phyloP scores from a whole-genome alignment of 2,329 filamentous ascomycete genomes.

The Trichoderma semiorbis region DNA sequence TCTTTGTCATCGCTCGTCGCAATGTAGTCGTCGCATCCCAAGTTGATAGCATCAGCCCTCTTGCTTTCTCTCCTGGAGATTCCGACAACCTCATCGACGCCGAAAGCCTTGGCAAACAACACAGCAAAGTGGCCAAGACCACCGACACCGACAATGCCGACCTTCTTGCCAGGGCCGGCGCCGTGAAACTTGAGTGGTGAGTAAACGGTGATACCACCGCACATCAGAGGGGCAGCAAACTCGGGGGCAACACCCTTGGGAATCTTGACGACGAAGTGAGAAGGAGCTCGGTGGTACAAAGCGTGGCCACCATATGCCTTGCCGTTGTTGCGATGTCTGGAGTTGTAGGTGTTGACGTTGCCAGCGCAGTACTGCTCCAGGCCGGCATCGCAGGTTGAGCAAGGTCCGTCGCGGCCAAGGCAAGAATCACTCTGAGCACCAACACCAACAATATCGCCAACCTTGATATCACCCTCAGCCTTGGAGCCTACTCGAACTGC shows the following conservation, averaged over 20 bases:
- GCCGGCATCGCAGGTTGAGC: conserved; percentile 40
- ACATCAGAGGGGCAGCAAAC: conserved; percentile 61
- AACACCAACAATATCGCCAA: conserved; percentile 62
- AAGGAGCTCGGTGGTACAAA: conserved; percentile 33
- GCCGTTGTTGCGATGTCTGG: conserved; percentile 29
- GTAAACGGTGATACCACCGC: conserved; percentile 67
- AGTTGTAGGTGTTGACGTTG: conserved; percentile 52
- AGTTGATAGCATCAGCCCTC: conserved; percentile 50
- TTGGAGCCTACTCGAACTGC: conserved; percentile 52
- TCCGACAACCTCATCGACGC: conserved; percentile 58
- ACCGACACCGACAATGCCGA: conserved; percentile 65
- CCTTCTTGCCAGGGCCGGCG: conserved; percentile 62
- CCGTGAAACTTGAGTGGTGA: conserved; percentile 60
- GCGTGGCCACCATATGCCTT: conserved; percentile 48
- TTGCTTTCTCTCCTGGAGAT: conserved; percentile 55
- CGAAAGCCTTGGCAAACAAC: conserved; percentile 64
- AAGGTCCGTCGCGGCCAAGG: conserved; percentile 38
- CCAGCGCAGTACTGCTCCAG: conserved; percentile 42
- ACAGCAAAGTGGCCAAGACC: conserved; percentile 68
- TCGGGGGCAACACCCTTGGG: conserved; percentile 41
- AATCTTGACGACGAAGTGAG: conserved; percentile 49
- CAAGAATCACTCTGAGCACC: conserved; percentile 60
- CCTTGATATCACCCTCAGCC: conserved; percentile 45
- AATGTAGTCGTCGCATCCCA: conserved; percentile 54
- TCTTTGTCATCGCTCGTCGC: conserved; percentile 46